Base-by-base conservation (phyloP, 1,284 basidiomycete genomes). In the Kwoniella shivajii region DNA sequence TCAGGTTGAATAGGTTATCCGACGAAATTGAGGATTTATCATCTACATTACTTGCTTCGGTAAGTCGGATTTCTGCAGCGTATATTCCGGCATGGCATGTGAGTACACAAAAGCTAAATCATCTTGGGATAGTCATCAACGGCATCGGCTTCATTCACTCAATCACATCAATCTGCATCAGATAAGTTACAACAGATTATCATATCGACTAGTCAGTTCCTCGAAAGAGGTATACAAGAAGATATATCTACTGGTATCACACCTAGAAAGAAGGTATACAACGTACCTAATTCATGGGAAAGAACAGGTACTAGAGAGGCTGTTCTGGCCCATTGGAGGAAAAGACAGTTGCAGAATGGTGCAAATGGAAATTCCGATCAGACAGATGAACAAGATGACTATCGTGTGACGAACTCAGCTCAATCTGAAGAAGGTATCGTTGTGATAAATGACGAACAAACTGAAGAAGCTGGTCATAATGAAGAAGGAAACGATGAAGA, bases 241-340 rank as follows among this genome's bases (percentile, higher is more conserved):
- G 80, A 82, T 59, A 57, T 74, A 2, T 69, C 79, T 1, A 82
- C 81, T 0, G 80, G 80, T 13, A 50, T 68, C 16, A 82, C 81
- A 2, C 81, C 81, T 0, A 67, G 67, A 22, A 80, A 80, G 61
- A 74, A 74, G 27, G 56, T 57, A 1, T 78, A 75, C 64, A 66
- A 71, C 29, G 68, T 79, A 0, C 73, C 66, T 9, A 60, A 61
- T 7, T 48, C 49, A 2, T 79, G 78, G 78, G 69, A 73, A 41
- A 61, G 73, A 20, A 75, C 75, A 0, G 68, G 70, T 29, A 66
- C 72, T 3, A 58, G 77, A 27, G 66, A 74, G n/a, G 61, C 57
- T n/a, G 61, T 78, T 13, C 64, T 73, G 50, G 69, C 61, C 6
- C 50, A 45, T 11, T 61, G 63, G 55, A 37, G 62, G 38, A 51